A percentile compares a stretch with the other conserved stretches of the same genome.
Evolutionary conservation across 768 basidiomycete species (phyloP).

Genomic region (Artomyces pyxidatus): DNA sequence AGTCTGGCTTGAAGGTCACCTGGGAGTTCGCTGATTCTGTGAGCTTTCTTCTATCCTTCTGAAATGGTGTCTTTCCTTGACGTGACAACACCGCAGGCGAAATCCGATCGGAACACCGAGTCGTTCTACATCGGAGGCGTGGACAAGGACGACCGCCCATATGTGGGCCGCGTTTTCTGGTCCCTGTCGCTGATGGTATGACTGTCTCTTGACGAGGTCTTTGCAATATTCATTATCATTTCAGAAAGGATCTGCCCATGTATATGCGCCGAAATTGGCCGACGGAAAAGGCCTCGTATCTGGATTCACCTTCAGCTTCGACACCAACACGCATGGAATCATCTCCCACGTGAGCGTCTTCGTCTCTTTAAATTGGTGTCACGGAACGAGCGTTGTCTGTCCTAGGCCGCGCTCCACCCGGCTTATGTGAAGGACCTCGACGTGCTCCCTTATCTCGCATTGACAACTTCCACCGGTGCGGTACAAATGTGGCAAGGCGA

Average conservation of each 20-base stretch:
- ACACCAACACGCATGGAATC: constrained; percentile 56
- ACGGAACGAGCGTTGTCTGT: constrained; percentile 1
- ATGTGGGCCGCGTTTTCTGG: constrained; percentile 63
- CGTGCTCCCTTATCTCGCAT: constrained; percentile 35
- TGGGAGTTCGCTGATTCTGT: constrained; percentile 56
- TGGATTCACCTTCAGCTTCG: constrained; percentile 55
- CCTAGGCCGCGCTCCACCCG: constrained; percentile 46
- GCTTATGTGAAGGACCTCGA: constrained; percentile 30
- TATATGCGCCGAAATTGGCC: constrained; percentile 41
- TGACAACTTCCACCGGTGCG: constrained; percentile 71
- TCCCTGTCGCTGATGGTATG: constrained; percentile 46
- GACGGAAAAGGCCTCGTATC: constrained; percentile 39
- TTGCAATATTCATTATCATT: constrained; percentile 2
- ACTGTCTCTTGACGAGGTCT: neutral
- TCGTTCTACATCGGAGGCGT: constrained; percentile 53
- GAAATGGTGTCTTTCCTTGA: neutral
- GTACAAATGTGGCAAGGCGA: constrained; percentile 67
- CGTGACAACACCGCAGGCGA: constrained; percentile 25
- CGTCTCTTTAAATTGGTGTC: neutral
- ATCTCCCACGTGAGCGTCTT: constrained; percentile 49
- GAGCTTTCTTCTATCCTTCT: constrained; percentile 15
- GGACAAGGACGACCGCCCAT: constrained; percentile 40
- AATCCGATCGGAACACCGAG: constrained; percentile 32
- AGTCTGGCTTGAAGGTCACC: constrained; percentile 28
- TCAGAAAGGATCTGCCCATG: constrained; percentile 49